Base-by-base conservation (phyloP, 2,329 filamentous ascomycete species). In the Fusarium drepaniforme region DNA sequence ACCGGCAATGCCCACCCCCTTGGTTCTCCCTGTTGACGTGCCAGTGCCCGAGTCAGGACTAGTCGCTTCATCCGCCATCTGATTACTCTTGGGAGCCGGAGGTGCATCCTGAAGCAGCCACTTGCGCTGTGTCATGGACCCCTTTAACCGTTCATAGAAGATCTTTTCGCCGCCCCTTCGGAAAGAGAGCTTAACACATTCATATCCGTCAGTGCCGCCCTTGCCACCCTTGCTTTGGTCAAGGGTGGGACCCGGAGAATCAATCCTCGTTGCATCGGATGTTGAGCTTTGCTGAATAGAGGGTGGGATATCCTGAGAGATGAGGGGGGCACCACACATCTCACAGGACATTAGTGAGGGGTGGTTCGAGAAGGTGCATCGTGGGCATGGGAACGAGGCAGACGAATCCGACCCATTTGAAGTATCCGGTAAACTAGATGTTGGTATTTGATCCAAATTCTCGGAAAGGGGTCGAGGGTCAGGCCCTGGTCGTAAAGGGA, bases 281-380 rank as follows among this genome's bases (percentile, higher is more conserved):
- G 85, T 35, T 83, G 69, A 85, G 59, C 51, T 82, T 78, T 77
- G 85, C 72, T 75, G 71, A 21, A 75, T 38, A 13, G 77, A 63
- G 79, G 82, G 64, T 56, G 84, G 82, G 33, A 85, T 78, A 64
- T 86, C 85, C 72, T 86, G 88, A 16, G 90, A 90, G 60, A 91
- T 84, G 5, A 98, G 85, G 9, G 94, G 89, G 0, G 93, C 94
- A 15, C 94, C 94, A 79, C 97, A 99, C 63, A 99, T 95, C 83
- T 99, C 97, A 80, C 97, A 99, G 7, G 92, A 90, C 15, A 91
- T 84, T 15, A 99, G 85, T 4, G 94, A 98, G 1, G 95, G 94
- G 80, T 98, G 95, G 77, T 99, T 99, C 44, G 93, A 88, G 79
- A 98, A 98, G 1, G 97, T 99, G 81, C 97, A 99, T 71, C 97